Evolutionary conservation across 2,329 filamentous ascomycete genomes (phyloP), one percentile per base, ranked within the genome.

Genomic region (Thielaviopsis populi): DNA sequence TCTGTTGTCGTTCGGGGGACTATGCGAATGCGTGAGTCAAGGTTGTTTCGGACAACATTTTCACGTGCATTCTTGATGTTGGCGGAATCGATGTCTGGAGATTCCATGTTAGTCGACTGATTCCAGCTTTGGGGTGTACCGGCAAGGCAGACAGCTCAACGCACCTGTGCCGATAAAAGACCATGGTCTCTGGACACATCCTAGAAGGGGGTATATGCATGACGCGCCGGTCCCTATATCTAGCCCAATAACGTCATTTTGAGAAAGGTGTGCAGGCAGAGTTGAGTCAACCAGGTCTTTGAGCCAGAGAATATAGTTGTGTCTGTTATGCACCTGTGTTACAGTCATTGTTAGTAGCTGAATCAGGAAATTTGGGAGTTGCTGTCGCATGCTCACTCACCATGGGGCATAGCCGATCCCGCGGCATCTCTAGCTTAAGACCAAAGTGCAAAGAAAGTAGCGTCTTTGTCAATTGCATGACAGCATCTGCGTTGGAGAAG

Each of bases 141-240:
- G 22, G 3, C 7, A 30, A 33, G 59, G 17, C 13, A 7, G 13
- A 1, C 17, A 19, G 40, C 67, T 22, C 66, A 19, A 41, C 67
- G 19, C 66, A 78, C 78, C 75, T 5, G 87, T 90, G 1, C 82
- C 88, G 40, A 85, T 72, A 68, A 91, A 91, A 1, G 75, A 79
- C 91, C 91, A 97, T 2, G 81, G 79, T 0, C 88, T 80, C 66
- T 87, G 82, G 0, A 78, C 73, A 69, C 87, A 89, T 22, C 85
- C 89, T 0, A 99, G 79, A 1, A 97, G 80, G 1, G 91, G 87
- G 71, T 97, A 99, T 69, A 99, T 95, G 69, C 87, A 87, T 69
- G 89, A 95, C 17, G 92, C 89, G 1, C 94, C 94, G 0, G 91
- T 95, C 48, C 94, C 94, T 67, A 96, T 86, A 68, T 96, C 91